A percentile compares a stretch with the other conserved stretches of the same genome.
Evolutionary conservation across 108 stramenopile species (phyloP).

Genomic region (Schizochytrium sp.): DNA sequence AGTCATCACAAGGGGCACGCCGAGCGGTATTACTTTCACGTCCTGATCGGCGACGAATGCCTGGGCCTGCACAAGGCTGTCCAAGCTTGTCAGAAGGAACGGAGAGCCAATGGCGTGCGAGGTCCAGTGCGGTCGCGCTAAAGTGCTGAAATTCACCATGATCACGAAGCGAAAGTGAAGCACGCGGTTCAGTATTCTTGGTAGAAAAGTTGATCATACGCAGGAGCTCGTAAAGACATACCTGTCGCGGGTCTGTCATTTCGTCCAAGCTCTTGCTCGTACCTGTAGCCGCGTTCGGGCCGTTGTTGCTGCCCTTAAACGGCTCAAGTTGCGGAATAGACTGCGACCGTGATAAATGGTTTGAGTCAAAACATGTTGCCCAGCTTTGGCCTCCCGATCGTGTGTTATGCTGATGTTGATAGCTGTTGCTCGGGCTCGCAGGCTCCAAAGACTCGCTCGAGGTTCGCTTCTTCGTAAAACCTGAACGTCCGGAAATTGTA

Average conservation of each 20-base stretch:
- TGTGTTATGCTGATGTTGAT: background rate
- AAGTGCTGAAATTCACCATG: conserved; percentile 40
- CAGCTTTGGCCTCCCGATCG: background rate
- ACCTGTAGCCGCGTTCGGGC: background rate
- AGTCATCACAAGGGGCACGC: conserved; percentile 17
- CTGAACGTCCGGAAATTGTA: background rate
- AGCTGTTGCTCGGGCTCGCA: background rate
- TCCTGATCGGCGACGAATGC: background rate
- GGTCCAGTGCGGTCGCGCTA: background rate
- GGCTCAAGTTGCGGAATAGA: background rate
- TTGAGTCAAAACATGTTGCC: background rate
- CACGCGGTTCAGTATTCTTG: conserved; percentile 13
- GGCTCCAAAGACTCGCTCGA: background rate
- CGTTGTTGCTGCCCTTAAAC: background rate
- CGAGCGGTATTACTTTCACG: background rate
- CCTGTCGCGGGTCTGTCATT: conserved; percentile 1
- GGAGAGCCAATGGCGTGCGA: background rate
- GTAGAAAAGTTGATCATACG: conserved; percentile 23
- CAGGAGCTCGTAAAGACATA: conserved; percentile 33
- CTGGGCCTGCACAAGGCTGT: background rate
- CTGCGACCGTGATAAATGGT: conserved; percentile 2
- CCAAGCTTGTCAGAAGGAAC: background rate
- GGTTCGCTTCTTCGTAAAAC: background rate
- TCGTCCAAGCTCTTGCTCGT: background rate
- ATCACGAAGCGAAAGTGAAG: conserved; percentile 14